Percentiles rank a stretch among this genome's conserved stretches.
Evolutionary conservation across 192 early-diverging fungal species (phyloP).

Genomic region (Umbelopsis sp.): DNA sequence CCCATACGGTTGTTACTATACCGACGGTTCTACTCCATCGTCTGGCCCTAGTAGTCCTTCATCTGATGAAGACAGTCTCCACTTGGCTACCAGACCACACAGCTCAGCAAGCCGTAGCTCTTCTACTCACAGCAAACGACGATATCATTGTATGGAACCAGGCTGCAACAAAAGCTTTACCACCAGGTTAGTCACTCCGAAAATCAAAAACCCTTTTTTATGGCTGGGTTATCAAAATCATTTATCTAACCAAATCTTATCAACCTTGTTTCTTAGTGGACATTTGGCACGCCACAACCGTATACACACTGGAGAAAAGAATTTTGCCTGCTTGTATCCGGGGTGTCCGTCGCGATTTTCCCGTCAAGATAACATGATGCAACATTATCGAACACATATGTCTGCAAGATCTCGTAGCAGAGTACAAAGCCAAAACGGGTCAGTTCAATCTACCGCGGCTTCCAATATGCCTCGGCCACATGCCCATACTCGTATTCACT

Average conservation of each 20-base stretch:
- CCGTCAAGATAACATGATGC: constrained; percentile 87
- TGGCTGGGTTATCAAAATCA: not conserved
- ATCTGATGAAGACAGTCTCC: not conserved
- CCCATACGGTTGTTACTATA: constrained; percentile 6
- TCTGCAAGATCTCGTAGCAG: constrained; percentile 64
- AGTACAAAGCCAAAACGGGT: constrained; percentile 19
- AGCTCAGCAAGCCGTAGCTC: not conserved
- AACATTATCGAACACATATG: constrained; percentile 81
- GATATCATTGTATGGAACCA: constrained; percentile 64
- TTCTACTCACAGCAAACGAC: constrained; percentile 47
- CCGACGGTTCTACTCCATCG: not conserved
- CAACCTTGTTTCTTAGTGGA: constrained; percentile 49
- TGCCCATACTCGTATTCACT: constrained; percentile 20
- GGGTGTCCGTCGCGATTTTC: constrained; percentile 77
- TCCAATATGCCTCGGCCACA: constrained; percentile 21
- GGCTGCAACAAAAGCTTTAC: constrained; percentile 80
- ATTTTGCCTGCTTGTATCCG: constrained; percentile 67
- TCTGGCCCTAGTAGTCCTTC: constrained; percentile 12
- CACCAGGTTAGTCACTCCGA: constrained; percentile 53
- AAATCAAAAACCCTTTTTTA: constrained; percentile 1
- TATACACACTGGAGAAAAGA: constrained; percentile 83
- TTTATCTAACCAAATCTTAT: constrained; percentile 18
- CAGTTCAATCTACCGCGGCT: constrained; percentile 15
- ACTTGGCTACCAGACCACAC: constrained; percentile 14
- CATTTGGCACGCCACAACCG: constrained; percentile 82